Percentiles rank a stretch among this genome's conserved stretches.
phyloP scores from a whole-genome alignment of 306 rosid genomes.

The Lathyrus aphaca region DNA sequence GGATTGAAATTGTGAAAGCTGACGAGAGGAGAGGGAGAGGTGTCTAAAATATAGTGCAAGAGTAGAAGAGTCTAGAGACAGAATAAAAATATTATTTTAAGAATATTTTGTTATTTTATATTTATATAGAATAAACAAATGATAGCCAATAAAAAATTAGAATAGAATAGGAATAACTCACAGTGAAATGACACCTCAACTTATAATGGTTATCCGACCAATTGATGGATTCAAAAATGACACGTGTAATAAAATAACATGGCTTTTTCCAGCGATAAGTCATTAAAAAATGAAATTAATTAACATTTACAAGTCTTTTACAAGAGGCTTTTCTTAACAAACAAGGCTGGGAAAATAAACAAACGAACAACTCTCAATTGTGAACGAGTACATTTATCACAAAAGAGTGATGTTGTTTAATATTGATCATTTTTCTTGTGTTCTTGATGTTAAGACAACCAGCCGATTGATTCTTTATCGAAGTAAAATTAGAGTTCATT shows the following conservation, averaged over 20 bases:
- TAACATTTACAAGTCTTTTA: too few relatives aligned
- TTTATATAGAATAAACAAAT: neutral
- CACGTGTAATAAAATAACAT: neutral
- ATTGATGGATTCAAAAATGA: neutral
- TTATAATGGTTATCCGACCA: neutral
- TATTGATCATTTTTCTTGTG: too few relatives aligned
- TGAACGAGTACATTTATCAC: too few relatives aligned
- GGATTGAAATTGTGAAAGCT: neutral
- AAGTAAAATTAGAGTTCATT: too few relatives aligned
- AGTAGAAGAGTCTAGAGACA: conserved; percentile 39
- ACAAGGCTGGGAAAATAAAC: too few relatives aligned
- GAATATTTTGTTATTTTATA: neutral
- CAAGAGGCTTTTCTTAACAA: too few relatives aligned
- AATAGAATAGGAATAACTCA: neutral
- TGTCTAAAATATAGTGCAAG: neutral
- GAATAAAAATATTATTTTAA: neutral
- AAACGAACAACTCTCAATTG: too few relatives aligned
- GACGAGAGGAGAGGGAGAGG: neutral
- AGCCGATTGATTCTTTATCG: too few relatives aligned
- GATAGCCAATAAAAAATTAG: neutral
- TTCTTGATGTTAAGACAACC: too few relatives aligned
- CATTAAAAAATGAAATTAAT: too few relatives aligned
- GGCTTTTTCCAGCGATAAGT: too few relatives aligned
- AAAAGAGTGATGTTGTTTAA: too few relatives aligned
- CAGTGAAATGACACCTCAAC: neutral